Percentiles rank a stretch among this genome's conserved stretches.
These are phyloP conservation scores for Ascoidea asiatica DNA, from an alignment of 805 yeast species.

Conservation along the genomic window DNA sequence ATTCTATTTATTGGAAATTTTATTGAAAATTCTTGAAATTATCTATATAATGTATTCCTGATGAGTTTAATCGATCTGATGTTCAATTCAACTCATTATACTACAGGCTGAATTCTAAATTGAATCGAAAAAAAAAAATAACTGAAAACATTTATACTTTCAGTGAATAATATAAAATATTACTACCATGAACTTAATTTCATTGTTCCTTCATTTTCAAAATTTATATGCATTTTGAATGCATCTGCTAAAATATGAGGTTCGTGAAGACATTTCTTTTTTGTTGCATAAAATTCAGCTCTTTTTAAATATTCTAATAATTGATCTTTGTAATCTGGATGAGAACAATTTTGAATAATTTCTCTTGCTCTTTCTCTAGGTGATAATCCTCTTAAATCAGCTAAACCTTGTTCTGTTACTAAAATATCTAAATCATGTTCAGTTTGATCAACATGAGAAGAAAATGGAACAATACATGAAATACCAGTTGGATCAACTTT, in stretches of 20 bases:
- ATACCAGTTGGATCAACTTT: conserved; percentile 91
- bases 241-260: conserved; percentile 88
- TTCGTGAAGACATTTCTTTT: conserved; percentile 75
- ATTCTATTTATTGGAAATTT: background rate
- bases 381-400: conserved; percentile 88
- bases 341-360: conserved; percentile 82
- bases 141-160: background rate
- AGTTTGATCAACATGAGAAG: conserved; percentile 91
- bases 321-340: conserved; percentile 83
- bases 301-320: conserved; percentile 74
- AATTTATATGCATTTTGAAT: conserved; percentile 84
- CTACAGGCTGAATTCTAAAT: background rate
- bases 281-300: conserved; percentile 60
- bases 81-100: background rate
- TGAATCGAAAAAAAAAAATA: background rate
- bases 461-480: conserved; percentile 91
- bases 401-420: conserved; percentile 93
- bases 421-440: conserved; percentile 91
- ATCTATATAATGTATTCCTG: background rate
- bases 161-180: background rate
- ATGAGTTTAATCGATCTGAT: background rate
- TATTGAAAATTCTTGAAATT: background rate
- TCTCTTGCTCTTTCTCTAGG: conserved; percentile 88
- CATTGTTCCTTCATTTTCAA: conserved; percentile 92
- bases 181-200: conserved; percentile 68